Conservation (phyloP, 1,284 basidiomycete species). For the Meripilus lineatus region DNA sequence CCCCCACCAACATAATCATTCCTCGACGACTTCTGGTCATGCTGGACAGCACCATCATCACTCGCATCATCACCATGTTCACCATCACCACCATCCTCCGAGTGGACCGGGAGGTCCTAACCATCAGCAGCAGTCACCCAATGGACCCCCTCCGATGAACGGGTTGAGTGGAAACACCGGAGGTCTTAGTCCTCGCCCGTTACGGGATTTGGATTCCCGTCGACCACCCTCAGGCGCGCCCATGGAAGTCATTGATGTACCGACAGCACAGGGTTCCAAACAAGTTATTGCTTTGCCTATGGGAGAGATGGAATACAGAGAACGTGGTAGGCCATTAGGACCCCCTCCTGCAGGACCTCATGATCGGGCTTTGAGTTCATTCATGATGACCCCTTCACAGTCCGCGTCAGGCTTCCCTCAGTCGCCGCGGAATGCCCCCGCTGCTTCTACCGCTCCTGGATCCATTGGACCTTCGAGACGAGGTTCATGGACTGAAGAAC, state of each 20-base stretch:
- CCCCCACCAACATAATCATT: constrained; percentile 13
- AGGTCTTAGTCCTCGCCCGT: constrained; percentile 16
- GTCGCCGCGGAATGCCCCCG: constrained; percentile 18
- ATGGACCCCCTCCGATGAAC: constrained; percentile 15
- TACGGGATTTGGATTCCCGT: constrained; percentile 25
- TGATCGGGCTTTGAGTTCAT: constrained; percentile 37
- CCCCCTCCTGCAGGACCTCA: constrained; percentile 34
- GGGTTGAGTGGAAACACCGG: constrained; percentile 9
- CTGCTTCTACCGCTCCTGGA: constrained; percentile 16
- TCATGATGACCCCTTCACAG: constrained; percentile 46
- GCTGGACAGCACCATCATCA: constrained; percentile 19
- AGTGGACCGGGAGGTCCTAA: constrained; percentile 11
- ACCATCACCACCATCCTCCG: constrained; percentile 35
- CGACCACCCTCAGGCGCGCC: constrained; percentile 30
- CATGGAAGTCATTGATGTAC: constrained; percentile 45
- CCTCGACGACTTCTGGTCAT: constrained; percentile 11
- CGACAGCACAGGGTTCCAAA: constrained; percentile 27
- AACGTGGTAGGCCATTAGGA: constrained; percentile 14
- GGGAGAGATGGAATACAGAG: constrained; percentile 6
- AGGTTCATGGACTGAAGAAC: constrained; percentile 28
- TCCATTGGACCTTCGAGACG: constrained; percentile 24
- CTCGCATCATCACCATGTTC: constrained; percentile 34
- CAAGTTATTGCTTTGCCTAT: constrained; percentile 15
- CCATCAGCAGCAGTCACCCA: constrained; percentile 16
- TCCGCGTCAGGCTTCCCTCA: constrained; percentile 24